These are phyloP conservation scores for Rhizoclosmatium sp. DNA, from an alignment of 192 early-diverging fungal species.

Conservation along the genomic window DNA sequence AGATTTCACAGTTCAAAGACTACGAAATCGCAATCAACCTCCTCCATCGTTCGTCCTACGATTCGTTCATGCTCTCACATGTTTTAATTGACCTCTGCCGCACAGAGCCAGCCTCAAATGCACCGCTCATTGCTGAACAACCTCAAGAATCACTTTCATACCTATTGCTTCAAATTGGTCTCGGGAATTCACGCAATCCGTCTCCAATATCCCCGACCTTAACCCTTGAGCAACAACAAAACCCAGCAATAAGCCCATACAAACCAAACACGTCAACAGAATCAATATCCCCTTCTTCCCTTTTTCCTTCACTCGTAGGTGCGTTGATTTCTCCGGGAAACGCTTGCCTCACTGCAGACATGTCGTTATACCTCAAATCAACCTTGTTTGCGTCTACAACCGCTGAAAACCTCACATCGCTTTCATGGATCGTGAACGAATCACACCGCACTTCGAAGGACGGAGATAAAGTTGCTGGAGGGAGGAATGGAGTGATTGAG, in stretches of 20 bases:
- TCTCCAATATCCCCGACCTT: neutral
- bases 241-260: neutral
- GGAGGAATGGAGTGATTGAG: neutral
- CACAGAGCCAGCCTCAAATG: neutral
- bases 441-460: neutral
- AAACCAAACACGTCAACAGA: neutral
- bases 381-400: neutral
- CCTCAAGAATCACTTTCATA: neutral
- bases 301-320: neutral
- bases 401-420: neutral
- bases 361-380: conserved; percentile 12
- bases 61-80: conserved; percentile 8
- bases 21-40: conserved; percentile 25
- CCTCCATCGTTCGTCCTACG: neutral
- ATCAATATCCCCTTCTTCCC: neutral
- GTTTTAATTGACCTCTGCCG: conserved; percentile 12
- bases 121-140: neutral
- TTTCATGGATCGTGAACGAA: conserved; percentile 17
- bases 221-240: neutral
- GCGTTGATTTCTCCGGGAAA: neutral
- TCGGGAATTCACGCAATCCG: neutral
- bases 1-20: conserved; percentile 9
- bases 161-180: neutral
- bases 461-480: neutral
- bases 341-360: conserved; percentile 4